These are phyloP conservation scores for Agaricus blazei DNA, from an alignment of 768 basidiomycete genomes.

Conservation along the genomic window DNA sequence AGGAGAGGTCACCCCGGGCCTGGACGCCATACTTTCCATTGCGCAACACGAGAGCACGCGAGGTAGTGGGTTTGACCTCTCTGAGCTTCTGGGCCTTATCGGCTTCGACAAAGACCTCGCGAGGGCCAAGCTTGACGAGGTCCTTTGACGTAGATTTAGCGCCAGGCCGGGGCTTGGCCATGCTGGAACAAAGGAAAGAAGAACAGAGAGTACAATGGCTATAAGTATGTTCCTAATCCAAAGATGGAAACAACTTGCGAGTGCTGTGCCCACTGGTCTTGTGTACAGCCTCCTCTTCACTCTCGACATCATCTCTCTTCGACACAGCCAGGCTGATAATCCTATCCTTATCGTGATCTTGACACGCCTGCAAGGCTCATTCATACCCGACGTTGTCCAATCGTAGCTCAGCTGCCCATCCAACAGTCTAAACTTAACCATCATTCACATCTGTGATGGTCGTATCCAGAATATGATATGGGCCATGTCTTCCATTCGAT, in stretches of 20 bases:
- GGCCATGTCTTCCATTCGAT: neutral
- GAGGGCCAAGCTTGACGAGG: slow-evolving; percentile 12
- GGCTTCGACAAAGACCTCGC: slow-evolving; percentile 13
- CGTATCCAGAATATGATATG: neutral
- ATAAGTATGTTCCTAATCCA: neutral
- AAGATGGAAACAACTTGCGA: neutral
- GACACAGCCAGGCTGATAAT: no score
- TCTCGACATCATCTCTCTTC: no score
- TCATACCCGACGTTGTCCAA: neutral
- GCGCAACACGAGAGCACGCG: slow-evolving; percentile 68
- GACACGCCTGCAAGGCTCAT: no score
- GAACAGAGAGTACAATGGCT: neutral
- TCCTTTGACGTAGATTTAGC: slow-evolving; percentile 5
- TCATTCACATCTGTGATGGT: slow-evolving; percentile 4
- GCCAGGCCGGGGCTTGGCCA: slow-evolving; percentile 8
- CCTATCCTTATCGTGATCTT: no score
- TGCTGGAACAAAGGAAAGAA: slow-evolving; percentile 17
- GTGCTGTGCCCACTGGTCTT: no score
- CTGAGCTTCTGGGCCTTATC: slow-evolving; percentile 5
- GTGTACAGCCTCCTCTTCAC: no score
- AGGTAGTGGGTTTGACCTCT: slow-evolving; percentile 52
- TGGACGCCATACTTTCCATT: slow-evolving; percentile 71
- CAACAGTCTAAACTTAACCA: neutral
- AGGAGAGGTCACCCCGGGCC: slow-evolving; percentile 64
- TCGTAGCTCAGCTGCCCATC: neutral